Evolutionary conservation across 2,329 filamentous ascomycete genomes (phyloP), one percentile per base, ranked within the genome.

Genomic region (Cytospora mali): DNA sequence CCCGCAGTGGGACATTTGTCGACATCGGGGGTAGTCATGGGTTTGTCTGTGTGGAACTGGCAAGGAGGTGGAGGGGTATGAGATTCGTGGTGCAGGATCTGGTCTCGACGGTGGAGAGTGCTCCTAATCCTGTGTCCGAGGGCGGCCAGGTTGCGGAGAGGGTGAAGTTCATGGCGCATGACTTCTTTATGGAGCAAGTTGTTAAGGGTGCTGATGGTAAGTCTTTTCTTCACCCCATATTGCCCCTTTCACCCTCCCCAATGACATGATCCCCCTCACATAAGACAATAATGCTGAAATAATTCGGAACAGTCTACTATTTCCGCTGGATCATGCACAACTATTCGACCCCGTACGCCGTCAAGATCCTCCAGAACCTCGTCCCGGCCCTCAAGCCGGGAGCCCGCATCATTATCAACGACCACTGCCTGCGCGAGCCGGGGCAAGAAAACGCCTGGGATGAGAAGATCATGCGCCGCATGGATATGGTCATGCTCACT

Each of bases 321-420:
- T 81, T 87, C 71, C 81, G 84, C 54, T 82, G 81, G 78, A 86
- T 88, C 65, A 72, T 88, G 9, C 84, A 88, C 70, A 86, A 88
- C 73, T 85, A 85, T 75, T 81, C 84, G 0, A 84, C 84, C 16
- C 77, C 78, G 3, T 81, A 84, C 60, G 78, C 79, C 4, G 69
- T 80, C 51, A 75, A 76, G 51, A 81, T 86, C 46, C 72, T 83
- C 42, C 76, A 76, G 64, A 79, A 78, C 23, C 75, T 87, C 10
- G 72, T 84, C 2, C 83, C 84, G 1, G 79, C 84, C 35, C 72
- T 87, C 57, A 83, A 86, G 71, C 79, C 81, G 1, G 80, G 85
- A 21, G 78, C 83, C 13, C 74, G 79, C 54, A 70, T 88, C 64
- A 55, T 74, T 29, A 77, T 77, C 48, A 78, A 77, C 62, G 76